Conservation (phyloP, 2,329 filamentous ascomycete genomes). For the Epichloe elymi region DNA sequence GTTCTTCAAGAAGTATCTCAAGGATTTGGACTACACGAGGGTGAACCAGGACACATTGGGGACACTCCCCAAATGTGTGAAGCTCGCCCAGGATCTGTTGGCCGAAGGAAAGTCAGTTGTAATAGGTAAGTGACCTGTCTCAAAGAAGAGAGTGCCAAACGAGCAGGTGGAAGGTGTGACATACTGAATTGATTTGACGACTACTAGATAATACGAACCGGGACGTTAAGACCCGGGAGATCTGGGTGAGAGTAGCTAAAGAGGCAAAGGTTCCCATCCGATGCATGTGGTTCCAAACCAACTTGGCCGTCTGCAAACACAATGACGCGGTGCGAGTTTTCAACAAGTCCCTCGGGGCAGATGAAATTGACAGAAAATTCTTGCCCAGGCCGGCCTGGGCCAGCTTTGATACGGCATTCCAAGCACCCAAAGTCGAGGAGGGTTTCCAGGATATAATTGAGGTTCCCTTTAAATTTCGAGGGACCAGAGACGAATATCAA, state of each 20-base stretch:
- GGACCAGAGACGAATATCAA: slow-evolving; percentile 51
- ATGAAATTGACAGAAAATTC: slow-evolving; percentile 45
- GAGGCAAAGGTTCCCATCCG: slow-evolving; percentile 63
- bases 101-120: slow-evolving; percentile 54
- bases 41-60: slow-evolving; percentile 88
- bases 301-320: slow-evolving; percentile 59
- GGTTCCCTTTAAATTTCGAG: slow-evolving; percentile 64
- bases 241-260: slow-evolving; percentile 66
- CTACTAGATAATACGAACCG: slow-evolving; percentile 85
- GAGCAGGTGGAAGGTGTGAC: background rate
- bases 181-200: background rate
- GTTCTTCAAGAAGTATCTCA: slow-evolving; percentile 67
- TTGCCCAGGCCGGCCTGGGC: slow-evolving; percentile 73
- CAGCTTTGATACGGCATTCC: slow-evolving; percentile 59
- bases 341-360: slow-evolving; percentile 64
- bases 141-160: slow-evolving; percentile 7
- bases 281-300: slow-evolving; percentile 72
- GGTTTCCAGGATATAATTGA: slow-evolving; percentile 72
- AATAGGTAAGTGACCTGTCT: slow-evolving; percentile 47
- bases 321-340: slow-evolving; percentile 76
- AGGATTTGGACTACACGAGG: slow-evolving; percentile 67
- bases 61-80: slow-evolving; percentile 55
- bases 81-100: slow-evolving; percentile 55
- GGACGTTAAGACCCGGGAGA: slow-evolving; percentile 58
- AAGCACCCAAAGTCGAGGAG: slow-evolving; percentile 57